Evolutionary conservation across 2,329 filamentous ascomycete species (phyloP), one percentile per base, ranked within the genome.

Genomic region (Zopfia rhizophila): DNA sequence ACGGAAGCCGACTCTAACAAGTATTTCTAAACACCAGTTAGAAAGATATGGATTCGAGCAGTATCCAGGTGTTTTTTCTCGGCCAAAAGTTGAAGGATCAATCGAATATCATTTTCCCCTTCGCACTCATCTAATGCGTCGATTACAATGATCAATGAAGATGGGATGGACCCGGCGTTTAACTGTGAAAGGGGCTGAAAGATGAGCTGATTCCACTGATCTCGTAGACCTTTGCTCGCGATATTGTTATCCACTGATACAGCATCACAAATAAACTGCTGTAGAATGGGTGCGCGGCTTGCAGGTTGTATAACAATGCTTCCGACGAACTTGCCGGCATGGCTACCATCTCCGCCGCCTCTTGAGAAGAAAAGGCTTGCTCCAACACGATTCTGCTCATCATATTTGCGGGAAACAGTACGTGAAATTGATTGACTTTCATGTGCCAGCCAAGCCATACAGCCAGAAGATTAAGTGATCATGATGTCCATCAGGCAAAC

Each of bases 401-500:
- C 29, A 19, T 38, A 49, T 8, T 13, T 11, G 3, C 31, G 39
- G 3, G 65, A 60, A 2, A 69, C 35, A 23, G 51, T 54, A 7
- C 51, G 42, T 25, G 43, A 21, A 21, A 54, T 45, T n/a, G 51
- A n/a, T 54, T 2, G 51, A 54, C 22, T 53, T 53, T 3, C 49
- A 39, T 5, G 58, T 65, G 7, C 64, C 60, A 12, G 63, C 62
- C 39, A 51, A 54, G 3, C 62, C 61, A 10, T 35, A 44, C 22
- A 54, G 38, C 51, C 51, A 54, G 31, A 51, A 54, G 6, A 54
- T 48, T 33, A 14, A 19, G 23, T 46, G 29, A 17, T 33, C 18
- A 27, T 45, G 29, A 4, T 14, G 10, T 4, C 7, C n/a, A 4
- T 19, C 37, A 29, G 31, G 36, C 41, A 41, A 50, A 10, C 7